Evolutionary conservation across 805 yeast species (phyloP).

Genomic region (Saccharomyces eubayanus): DNA sequence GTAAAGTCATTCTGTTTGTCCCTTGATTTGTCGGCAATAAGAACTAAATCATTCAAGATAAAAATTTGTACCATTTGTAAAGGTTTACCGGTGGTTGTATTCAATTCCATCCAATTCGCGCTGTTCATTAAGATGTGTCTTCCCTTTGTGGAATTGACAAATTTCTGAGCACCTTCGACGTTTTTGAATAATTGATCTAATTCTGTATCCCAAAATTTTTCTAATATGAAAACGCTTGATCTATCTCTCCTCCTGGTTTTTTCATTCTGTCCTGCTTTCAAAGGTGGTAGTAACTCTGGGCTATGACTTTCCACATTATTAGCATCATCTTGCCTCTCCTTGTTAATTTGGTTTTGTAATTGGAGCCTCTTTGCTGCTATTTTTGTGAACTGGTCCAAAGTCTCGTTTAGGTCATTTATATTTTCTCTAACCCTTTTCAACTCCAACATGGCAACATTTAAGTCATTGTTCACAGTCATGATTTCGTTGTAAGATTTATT

Average conservation of each 20-base stretch:
- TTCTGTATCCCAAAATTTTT: slow-evolving; percentile 74
- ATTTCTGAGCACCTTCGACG: slow-evolving; percentile 87
- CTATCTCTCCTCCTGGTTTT: slow-evolving; percentile 39
- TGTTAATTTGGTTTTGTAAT: slow-evolving; percentile 32
- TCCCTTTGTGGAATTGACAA: slow-evolving; percentile 55
- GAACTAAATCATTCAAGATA: slow-evolving; percentile 64
- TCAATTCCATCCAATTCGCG: slow-evolving; percentile 79
- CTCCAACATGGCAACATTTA: slow-evolving; percentile 56
- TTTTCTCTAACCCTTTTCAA: slow-evolving; percentile 52
- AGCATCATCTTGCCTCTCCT: not conserved
- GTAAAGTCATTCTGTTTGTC: slow-evolving; percentile 38
- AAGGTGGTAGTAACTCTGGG: slow-evolving; percentile 19
- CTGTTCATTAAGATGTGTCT: slow-evolving; percentile 74
- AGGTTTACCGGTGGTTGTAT: slow-evolving; percentile 77
- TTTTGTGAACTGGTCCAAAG: slow-evolving; percentile 50
- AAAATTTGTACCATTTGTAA: slow-evolving; percentile 68
- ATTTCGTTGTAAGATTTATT: slow-evolving; percentile 57
- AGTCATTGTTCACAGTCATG: slow-evolving; percentile 49
- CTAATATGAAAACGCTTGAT: slow-evolving; percentile 61
- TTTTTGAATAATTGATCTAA: slow-evolving; percentile 62
- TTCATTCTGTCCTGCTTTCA: slow-evolving; percentile 4
- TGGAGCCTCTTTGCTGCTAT: slow-evolving; percentile 52
- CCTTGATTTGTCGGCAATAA: slow-evolving; percentile 58
- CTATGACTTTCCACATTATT: not conserved
- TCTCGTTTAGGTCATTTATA: slow-evolving; percentile 51